These are phyloP conservation scores for Sophora flavescens DNA, from an alignment of 306 rosid genomes.

Conservation along the genomic window DNA sequence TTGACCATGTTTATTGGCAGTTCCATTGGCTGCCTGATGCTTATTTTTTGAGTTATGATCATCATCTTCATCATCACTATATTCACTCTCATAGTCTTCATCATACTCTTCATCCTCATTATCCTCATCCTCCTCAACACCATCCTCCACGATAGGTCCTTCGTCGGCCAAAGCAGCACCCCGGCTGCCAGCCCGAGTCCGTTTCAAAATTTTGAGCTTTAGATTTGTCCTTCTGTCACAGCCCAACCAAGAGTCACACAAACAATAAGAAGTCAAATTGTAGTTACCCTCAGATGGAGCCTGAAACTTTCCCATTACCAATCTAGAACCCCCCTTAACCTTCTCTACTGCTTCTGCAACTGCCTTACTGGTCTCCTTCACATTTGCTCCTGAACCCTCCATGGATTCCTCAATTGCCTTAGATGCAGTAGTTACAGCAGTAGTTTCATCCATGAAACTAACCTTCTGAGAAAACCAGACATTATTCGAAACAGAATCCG, in stretches of 20 bases:
- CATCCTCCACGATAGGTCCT: conserved; percentile 65
- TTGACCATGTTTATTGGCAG: conserved; percentile 47
- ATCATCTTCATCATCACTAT: conserved; percentile 64
- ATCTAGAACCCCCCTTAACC: conserved; percentile 84
- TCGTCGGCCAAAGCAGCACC: conserved; percentile 64
- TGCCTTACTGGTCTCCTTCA: conserved; percentile 77
- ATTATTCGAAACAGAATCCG: conserved; percentile 76
- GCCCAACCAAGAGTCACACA: conserved; percentile 96
- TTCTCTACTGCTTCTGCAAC: conserved; percentile 80
- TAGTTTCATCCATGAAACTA: conserved; percentile 91
- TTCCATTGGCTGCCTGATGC: conserved; percentile 56
- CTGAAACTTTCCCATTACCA: conserved; percentile 86
- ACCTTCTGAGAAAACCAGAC: conserved; percentile 97
- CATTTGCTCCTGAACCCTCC: conserved; percentile 91
- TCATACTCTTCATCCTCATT: conserved; percentile 60
- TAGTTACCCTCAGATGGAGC: conserved; percentile 94
- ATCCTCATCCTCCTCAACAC: conserved; percentile 63
- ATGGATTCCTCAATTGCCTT: conserved; percentile 88
- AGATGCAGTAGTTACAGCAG: conserved; percentile 86
- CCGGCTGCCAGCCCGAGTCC: conserved; percentile 92
- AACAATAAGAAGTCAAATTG: conserved; percentile 80
- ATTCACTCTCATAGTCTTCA: conserved; percentile 64
- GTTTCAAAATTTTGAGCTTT: conserved; percentile 83
- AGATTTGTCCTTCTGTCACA: conserved; percentile 80
- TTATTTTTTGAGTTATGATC: conserved; percentile 56